Evolutionary conservation across 1,139 yeast species (phyloP), one percentile per base, ranked within the genome.

Genomic region (Arxiozyma bovina): DNA sequence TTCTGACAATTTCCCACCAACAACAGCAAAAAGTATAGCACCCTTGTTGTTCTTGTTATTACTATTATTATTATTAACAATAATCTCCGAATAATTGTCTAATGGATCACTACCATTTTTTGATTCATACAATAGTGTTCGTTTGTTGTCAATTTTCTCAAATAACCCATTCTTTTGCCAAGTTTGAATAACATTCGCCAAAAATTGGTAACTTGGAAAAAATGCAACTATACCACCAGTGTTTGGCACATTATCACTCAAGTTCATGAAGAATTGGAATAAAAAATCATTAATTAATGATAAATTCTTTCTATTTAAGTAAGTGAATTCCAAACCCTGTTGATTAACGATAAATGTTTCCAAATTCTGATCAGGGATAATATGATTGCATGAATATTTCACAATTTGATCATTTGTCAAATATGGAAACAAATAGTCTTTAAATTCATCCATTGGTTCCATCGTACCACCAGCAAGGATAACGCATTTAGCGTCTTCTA

Each of bases 401-500:
- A 75, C 73, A 9, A 88, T 76, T 50, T 76, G 63, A 0, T 66
- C 56, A 0, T 73, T 60, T 1, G 76, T 63, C 6, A 84, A 56
- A 50, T 79, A 77, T 0, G 96, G 96, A 53, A 90, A 82, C 44
- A 91, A 71, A 58, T 78, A 80, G 34, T 80, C 75, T 11, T 77
- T 70, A 63, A 85, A 87, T 60, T 91, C 97, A 18, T 76, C 68
- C 55, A 84, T 76, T 0, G 99, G 99, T 65, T 89, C 95, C 97
- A 91, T 90, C 0, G 99, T 91, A 20, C 99, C 99, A 42, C 99
- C 99, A 12, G 96, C 95, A 6, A 91, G 69, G 3, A 91, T 74
- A 0, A 91, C 85, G 66, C 94, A 85, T 60, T 77, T 78, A 0
- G 91, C 78, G 41, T 82, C 78, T 7, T 81, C 80, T 0, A 88